Evolutionary conservation across 192 early-diverging fungal species (phyloP).

Genomic region (Backusella westeae): DNA sequence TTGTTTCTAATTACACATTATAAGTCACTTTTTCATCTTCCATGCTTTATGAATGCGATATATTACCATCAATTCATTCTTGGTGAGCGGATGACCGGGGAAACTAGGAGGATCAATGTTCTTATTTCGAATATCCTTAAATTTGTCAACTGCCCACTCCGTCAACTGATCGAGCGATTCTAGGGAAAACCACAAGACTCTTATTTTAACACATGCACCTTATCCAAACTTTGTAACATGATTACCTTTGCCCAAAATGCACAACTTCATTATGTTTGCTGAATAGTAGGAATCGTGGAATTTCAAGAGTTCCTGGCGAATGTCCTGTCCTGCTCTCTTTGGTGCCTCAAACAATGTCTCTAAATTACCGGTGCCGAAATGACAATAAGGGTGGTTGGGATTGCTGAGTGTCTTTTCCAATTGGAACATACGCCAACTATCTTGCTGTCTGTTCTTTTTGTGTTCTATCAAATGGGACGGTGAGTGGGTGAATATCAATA

Average conservation of each 20-base stretch:
- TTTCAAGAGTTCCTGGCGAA: conserved; percentile 78
- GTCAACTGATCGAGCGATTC: conserved; percentile 84
- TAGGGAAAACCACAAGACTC: conserved; percentile 17
- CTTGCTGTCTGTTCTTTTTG: conserved; percentile 88
- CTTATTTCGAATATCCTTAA: conserved; percentile 77
- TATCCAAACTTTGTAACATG: background rate
- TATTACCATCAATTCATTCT: conserved; percentile 58
- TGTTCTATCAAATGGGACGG: conserved; percentile 53
- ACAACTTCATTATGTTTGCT: conserved; percentile 92
- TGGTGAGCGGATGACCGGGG: conserved; percentile 69
- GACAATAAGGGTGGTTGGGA: conserved; percentile 75
- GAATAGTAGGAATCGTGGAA: conserved; percentile 91
- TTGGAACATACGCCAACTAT: conserved; percentile 87
- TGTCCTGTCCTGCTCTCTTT: conserved; percentile 63
- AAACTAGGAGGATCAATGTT: conserved; percentile 66
- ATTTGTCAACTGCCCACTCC: conserved; percentile 75
- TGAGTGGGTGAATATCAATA: too few relatives aligned
- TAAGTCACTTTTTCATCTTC: background rate
- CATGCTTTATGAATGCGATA: too few relatives aligned
- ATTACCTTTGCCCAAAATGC: conserved; percentile 72
- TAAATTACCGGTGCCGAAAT: conserved; percentile 91
- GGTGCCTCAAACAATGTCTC: conserved; percentile 77
- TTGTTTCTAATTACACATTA: conserved; percentile 48
- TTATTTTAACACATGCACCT: background rate
- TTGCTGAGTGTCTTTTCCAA: conserved; percentile 77